Evolutionary conservation across 306 rosid genomes (phyloP).

Genomic region (Potentilla sterilis): DNA sequence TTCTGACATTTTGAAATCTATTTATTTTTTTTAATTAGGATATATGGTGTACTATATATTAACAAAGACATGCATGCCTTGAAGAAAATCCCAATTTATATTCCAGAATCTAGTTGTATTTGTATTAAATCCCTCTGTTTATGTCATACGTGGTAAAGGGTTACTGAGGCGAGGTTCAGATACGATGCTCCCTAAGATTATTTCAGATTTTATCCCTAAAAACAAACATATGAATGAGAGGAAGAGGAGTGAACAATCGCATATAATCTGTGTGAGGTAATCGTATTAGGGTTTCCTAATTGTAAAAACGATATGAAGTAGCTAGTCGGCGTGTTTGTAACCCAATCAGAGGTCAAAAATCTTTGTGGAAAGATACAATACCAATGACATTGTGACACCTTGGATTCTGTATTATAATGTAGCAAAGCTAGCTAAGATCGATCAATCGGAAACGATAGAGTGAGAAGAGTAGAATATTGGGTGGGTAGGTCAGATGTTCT

Average conservation of each 20-base stretch:
- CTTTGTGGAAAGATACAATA: constrained; percentile 50
- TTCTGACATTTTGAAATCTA: not conserved
- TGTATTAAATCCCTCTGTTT: not conserved
- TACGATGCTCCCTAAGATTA: not conserved
- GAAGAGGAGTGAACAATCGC: not conserved
- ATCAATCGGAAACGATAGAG: constrained; percentile 31
- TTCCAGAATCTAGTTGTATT: not conserved
- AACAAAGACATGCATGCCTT: not conserved
- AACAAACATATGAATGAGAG: not conserved
- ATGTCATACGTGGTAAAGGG: constrained; percentile 7
- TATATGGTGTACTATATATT: not conserved
- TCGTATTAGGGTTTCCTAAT: not conserved
- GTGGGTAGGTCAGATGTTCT: constrained; percentile 52
- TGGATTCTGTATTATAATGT: constrained; percentile 35
- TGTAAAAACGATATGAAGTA: constrained; percentile 11
- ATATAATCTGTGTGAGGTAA: constrained; percentile 10
- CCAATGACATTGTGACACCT: constrained; percentile 42
- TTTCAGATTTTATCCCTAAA: constrained; percentile 1
- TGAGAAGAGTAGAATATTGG: constrained; percentile 53
- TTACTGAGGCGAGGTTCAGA: not conserved
- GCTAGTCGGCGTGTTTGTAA: constrained; percentile 24
- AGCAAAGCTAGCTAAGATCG: constrained; percentile 25
- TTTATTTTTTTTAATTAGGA: not conserved
- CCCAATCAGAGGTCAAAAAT: constrained; percentile 43
- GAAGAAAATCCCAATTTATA: not conserved